These are phyloP conservation scores for Paxillus involutus DNA, from an alignment of 768 basidiomycete species.

Conservation along the genomic window DNA sequence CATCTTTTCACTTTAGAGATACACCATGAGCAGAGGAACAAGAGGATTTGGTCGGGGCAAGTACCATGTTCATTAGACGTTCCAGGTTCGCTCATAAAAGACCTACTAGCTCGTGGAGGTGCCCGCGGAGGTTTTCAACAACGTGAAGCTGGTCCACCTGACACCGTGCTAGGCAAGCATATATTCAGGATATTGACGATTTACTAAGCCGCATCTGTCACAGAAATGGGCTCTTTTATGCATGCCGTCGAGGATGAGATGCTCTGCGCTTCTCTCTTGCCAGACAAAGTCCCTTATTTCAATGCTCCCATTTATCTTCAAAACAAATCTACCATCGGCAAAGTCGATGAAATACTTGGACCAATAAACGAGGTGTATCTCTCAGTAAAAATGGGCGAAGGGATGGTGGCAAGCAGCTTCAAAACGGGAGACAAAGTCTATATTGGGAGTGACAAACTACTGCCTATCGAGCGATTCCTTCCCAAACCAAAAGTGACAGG, in stretches of 20 bases:
- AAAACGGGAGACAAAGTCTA: conserved; percentile 98
- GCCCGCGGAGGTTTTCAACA: conserved; percentile 73
- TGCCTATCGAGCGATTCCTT: conserved; percentile 94
- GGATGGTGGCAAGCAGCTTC: conserved; percentile 94
- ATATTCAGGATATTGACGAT: not conserved
- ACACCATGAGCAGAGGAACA: conserved; percentile 50
- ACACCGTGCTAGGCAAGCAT: conserved; percentile 66
- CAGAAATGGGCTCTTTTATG: conserved; percentile 90
- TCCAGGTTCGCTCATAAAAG: conserved; percentile 2
- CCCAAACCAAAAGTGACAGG: conserved; percentile 90
- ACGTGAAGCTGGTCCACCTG: conserved; percentile 77
- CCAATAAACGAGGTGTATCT: conserved; percentile 99
- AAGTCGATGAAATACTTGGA: conserved; percentile 99
- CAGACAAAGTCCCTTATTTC: conserved; percentile 97
- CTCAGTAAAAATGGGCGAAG: conserved; percentile 94
- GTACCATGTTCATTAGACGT: not conserved
- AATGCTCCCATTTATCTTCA: conserved; percentile 97
- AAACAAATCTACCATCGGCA: conserved; percentile 95
- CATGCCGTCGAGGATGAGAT: conserved; percentile 99
- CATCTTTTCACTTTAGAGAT: not conserved
- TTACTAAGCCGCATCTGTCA: conserved; percentile 8
- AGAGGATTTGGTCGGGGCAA: conserved; percentile 56
- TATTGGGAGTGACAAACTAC: conserved; percentile 94
- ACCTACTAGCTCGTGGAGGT: conserved; percentile 51
- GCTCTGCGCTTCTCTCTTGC: conserved; percentile 83